Conservation (phyloP, 2,329 filamentous ascomycete species). For the Sphaerulina populicola region DNA sequence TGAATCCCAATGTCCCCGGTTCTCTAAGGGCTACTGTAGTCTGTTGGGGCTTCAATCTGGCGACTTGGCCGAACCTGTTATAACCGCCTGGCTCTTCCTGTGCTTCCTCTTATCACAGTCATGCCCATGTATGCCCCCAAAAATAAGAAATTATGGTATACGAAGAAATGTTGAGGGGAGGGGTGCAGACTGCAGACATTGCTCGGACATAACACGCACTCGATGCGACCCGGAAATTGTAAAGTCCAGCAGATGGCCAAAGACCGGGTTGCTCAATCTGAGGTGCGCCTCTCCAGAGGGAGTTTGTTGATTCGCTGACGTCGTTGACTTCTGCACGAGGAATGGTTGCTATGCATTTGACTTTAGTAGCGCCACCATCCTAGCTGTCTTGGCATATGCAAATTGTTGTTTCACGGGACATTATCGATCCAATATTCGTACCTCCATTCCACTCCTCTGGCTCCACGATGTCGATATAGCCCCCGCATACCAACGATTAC, state of each 20-base stretch:
- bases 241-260: neutral
- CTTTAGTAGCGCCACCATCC: neutral
- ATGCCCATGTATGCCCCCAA: neutral
- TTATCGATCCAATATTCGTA: too few relatives aligned
- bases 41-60: neutral
- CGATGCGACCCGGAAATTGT: neutral
- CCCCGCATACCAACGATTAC: too few relatives aligned
- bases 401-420: too few relatives aligned
- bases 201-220: neutral
- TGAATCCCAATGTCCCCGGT: neutral
- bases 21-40: neutral
- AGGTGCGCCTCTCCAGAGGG: neutral
- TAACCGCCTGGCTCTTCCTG: neutral
- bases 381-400: too few relatives aligned
- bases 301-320: conserved; percentile 7
- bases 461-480: too few relatives aligned
- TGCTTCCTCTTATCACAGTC: neutral
- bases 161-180: neutral
- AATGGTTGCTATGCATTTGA: conserved; percentile 5
- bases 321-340: conserved; percentile 6
- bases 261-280: neutral
- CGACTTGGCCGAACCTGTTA: neutral
- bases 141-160: neutral
- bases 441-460: too few relatives aligned
- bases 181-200: too few relatives aligned